Percentiles rank a stretch among this genome's conserved stretches.
Conservation (phyloP, 306 rosid species). For the Styphnolobium japonicum region DNA sequence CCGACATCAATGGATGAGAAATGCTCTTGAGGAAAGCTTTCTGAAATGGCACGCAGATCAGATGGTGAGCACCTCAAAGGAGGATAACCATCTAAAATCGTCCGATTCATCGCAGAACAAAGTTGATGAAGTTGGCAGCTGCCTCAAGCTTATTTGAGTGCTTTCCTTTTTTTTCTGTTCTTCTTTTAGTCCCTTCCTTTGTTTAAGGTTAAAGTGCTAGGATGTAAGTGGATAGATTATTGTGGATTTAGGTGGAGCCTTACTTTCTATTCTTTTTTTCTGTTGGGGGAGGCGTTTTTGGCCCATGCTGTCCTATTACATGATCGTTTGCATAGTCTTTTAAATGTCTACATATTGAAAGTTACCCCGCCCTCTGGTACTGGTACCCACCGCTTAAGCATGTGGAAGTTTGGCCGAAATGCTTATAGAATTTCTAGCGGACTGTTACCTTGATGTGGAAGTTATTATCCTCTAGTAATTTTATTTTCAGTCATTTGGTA, state of each 20-base stretch:
- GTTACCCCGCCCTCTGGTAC: too few species aligned
- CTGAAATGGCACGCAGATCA: conserved; percentile 31
- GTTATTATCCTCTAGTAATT: background rate
- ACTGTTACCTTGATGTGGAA: background rate
- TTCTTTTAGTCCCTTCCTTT: background rate
- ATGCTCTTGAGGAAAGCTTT: conserved; percentile 38
- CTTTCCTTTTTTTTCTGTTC: background rate
- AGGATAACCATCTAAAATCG: background rate
- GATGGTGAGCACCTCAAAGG: background rate
- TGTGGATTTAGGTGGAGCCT: background rate
- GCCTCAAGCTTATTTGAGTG: background rate
- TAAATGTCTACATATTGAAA: background rate
- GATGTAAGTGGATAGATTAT: background rate
- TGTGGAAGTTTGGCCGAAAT: background rate
- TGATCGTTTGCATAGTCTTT: too few species aligned
- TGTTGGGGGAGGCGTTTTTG: background rate
- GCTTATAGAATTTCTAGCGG: background rate
- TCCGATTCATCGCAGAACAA: conserved; percentile 4
- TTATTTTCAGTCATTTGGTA: background rate
- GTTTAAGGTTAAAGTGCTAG: background rate
- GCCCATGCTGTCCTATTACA: background rate
- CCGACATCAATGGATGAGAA: conserved; percentile 43
- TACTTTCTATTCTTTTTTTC: background rate
- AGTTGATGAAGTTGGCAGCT: background rate
- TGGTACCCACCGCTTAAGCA: too few species aligned